Evolutionary conservation across 306 rosid species (phyloP).

Genomic region (Casuarina cunninghamiana): DNA sequence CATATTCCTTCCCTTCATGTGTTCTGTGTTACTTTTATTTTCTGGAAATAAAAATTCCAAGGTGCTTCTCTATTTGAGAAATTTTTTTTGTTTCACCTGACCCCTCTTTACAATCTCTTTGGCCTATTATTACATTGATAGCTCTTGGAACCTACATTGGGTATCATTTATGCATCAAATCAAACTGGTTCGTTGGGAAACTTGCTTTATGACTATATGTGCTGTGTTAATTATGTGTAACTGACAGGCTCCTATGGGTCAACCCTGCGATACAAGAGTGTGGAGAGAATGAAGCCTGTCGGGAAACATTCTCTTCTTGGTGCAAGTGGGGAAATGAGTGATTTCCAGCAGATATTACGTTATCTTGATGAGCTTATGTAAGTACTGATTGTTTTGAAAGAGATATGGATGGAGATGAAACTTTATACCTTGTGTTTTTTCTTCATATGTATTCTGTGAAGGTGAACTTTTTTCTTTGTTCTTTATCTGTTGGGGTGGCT

Average conservation of each 20-base stretch:
- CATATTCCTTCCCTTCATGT: background rate
- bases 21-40: background rate
- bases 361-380: constrained; percentile 87
- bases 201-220: background rate
- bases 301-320: constrained; percentile 94
- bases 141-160: no score
- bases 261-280: constrained; percentile 87
- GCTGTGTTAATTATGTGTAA: constrained; percentile 18
- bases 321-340: constrained; percentile 96
- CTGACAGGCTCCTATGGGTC: constrained; percentile 88
- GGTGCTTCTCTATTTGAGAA: background rate
- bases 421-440: background rate
- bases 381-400: background rate
- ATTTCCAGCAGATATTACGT: constrained; percentile 78
- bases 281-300: constrained; percentile 77
- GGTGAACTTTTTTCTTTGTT: background rate
- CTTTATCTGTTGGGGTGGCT: no score
- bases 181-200: background rate
- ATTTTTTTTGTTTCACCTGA: background rate
- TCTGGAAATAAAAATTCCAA: background rate
- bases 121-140: background rate
- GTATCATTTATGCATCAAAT: no score
- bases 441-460: background rate
- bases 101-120: background rate
- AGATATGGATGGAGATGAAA: background rate